Evolutionary conservation across 176 grass and related monocot species (phyloP), one percentile per base, ranked within the genome.

Genomic region (Themeda triandra): DNA sequence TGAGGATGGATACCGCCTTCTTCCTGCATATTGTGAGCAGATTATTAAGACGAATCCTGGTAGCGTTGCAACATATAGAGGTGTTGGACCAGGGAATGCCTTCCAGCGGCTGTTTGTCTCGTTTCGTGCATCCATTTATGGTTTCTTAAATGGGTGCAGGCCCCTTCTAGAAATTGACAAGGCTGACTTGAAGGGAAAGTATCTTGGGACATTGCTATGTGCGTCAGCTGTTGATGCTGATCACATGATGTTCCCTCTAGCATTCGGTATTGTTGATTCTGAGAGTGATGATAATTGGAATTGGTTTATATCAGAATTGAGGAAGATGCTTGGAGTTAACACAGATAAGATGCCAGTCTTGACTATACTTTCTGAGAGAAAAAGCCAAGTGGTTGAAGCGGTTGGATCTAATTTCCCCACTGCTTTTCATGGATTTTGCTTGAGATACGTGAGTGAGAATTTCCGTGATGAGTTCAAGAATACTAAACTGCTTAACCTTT

Each of bases 381-480:
- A 91, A 24, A 79, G 73, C 4, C 88, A 86, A 67, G 89, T 99
- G 28, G 93, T 99, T 49, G 75, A 92, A 71, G 96, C 93, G 30
- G 86, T 99, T 31, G 93, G 87, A 83, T 39, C 69, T 21, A 87
- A 96, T 79, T 99, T 99, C 66, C 96, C 96, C 28, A 96, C 83
- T 51, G 89, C 91, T 73, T 94, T 81, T 87, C 93, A 94, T 82
- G 96, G 93, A 83, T 96, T 96, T 82, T 98, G 96, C 75, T 83
- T 98, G 77, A 88, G 96, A 86, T 79, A 94, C 21, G 87, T 96
- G 40, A 98, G 89, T 33, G 96, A 96, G 87, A 98, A 35, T 89
- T 98, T 98, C 64, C 88, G 91, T 48, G 93, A 98, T 31, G 96
- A 98, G 78, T 98, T 98, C 84, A 98, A 95, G 86, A 98, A 95